These are phyloP conservation scores for Tinospora cordifolia DNA, from an alignment of 164 flowering plant species.

Conservation along the genomic window DNA sequence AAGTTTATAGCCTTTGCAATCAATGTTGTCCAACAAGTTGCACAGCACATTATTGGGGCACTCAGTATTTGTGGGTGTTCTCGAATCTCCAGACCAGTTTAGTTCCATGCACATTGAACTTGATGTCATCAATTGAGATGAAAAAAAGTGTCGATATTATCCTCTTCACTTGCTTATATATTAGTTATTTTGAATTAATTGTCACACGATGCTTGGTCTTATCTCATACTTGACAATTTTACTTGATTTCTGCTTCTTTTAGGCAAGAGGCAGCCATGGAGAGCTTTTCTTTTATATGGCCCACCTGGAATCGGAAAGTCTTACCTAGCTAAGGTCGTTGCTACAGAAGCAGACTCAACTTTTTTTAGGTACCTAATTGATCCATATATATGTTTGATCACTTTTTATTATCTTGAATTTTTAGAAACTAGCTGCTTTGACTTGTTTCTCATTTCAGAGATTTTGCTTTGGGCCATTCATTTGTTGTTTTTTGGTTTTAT, in stretches of 20 bases:
- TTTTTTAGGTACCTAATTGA: conserved; percentile 57
- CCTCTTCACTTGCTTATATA: neutral
- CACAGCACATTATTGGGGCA: neutral
- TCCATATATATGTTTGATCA: neutral
- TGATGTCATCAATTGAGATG: neutral
- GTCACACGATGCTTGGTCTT: neutral
- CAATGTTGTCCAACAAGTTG: neutral
- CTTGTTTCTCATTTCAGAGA: no score
- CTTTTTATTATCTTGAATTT: neutral
- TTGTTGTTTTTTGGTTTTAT: neutral
- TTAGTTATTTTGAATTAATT: neutral
- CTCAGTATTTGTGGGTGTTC: neutral
- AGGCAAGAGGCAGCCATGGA: conserved; percentile 95
- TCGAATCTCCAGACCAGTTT: neutral
- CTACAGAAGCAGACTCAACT: conserved; percentile 95
- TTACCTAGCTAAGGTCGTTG: conserved; percentile 93
- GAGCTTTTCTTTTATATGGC: conserved; percentile 90
- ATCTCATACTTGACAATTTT: conserved; percentile 3
- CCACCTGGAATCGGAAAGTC: conserved; percentile 99
- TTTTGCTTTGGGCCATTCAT: neutral
- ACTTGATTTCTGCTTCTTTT: conserved; percentile 10
- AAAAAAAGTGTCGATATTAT: neutral
- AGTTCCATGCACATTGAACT: neutral
- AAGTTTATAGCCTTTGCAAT: no score
- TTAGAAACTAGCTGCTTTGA: neutral